Evolutionary conservation across 148 eudicot genomes (phyloP), one percentile per base, ranked within the genome.

Genomic region (Simmondsia chinensis): DNA sequence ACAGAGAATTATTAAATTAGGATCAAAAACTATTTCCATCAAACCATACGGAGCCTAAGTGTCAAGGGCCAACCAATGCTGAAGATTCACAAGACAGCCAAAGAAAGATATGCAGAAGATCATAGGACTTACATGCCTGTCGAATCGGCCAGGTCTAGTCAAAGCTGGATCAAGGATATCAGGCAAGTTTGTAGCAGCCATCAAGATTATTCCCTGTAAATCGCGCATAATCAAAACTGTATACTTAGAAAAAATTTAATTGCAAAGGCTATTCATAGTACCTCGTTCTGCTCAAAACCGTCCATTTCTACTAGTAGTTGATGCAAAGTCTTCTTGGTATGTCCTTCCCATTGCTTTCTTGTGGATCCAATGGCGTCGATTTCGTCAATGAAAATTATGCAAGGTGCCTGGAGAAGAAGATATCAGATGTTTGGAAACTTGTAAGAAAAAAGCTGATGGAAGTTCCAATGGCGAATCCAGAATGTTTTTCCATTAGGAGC

Each of bases 151-250:
- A 36, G 96, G 99, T 56, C 99, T 72, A 14, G 89, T 86, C 70
- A 91, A 71, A 49, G 99, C 99, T 46, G 86, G 89, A 77, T 91
- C 96, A 22, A 91, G 96, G 63, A 86, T 82, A 61, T 91, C 99
- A 52, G 99, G 94, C 66, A 86, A 82, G 64, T 91, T 91, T 54
- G 96, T 91, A n/a, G 99, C 99, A 53, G 89, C 99, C 94, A 91
- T 86, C 59, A 91, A 71, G 45, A 91, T 91, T 25, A 91, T 91
- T 19, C 99, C 99, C 96, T 91, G 75, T 10, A 60, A 47, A 33
- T 19, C 43, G 49, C n/a, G n/a, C n/a, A n/a, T n/a, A n/a, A n/a
- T n/a, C n/a, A n/a, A n/a, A n/a, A n/a, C n/a, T n/a, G n/a, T n/a
- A n/a, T n/a, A n/a, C n/a, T n/a, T n/a, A n/a, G n/a, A n/a, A n/a